Conservation (phyloP, 257 asterid genomes). For the Catharanthus roseus region DNA sequence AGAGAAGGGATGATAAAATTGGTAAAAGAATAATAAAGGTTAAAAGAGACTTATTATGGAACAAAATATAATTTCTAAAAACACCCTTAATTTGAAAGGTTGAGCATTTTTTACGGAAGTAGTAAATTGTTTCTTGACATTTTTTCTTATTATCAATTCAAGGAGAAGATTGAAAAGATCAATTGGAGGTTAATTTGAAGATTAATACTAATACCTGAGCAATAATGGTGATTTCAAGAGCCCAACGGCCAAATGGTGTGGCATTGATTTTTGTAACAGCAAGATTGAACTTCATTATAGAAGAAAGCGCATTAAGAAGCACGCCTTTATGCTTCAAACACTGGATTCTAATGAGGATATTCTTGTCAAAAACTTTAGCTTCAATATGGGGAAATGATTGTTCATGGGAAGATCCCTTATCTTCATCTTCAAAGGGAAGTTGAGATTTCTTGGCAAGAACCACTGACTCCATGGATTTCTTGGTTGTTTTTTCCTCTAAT, state of each 20-base stretch:
- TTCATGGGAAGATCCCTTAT: constrained; percentile 14
- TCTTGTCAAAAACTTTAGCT: constrained; percentile 16
- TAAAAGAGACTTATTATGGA: too few relatives aligned
- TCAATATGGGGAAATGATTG: constrained; percentile 20
- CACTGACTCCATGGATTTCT: constrained; percentile 20
- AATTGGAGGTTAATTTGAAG: too few relatives aligned
- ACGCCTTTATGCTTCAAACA: constrained; percentile 19
- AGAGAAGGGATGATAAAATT: too few relatives aligned
- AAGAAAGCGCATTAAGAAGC: constrained; percentile 8
- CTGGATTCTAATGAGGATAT: constrained; percentile 17
- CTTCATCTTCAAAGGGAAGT: constrained; percentile 30
- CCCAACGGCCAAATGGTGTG: constrained; percentile 24
- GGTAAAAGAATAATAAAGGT: too few relatives aligned
- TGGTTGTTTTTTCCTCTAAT: constrained; percentile 11
- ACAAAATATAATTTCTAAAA: too few relatives aligned
- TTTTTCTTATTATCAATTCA: too few relatives aligned
- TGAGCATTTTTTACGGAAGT: too few relatives aligned
- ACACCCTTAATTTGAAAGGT: too few relatives aligned
- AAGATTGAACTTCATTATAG: constrained; percentile 14
- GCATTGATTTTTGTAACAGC: constrained; percentile 15
- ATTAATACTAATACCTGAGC: constrained; percentile 4
- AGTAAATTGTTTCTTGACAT: too few relatives aligned
- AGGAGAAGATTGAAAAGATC: too few relatives aligned
- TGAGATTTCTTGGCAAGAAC: constrained; percentile 30
- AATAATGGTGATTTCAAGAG: constrained; percentile 29